These are phyloP conservation scores for Lolium multiflorum DNA, from an alignment of 176 grass and related monocot species.

Conservation along the genomic window DNA sequence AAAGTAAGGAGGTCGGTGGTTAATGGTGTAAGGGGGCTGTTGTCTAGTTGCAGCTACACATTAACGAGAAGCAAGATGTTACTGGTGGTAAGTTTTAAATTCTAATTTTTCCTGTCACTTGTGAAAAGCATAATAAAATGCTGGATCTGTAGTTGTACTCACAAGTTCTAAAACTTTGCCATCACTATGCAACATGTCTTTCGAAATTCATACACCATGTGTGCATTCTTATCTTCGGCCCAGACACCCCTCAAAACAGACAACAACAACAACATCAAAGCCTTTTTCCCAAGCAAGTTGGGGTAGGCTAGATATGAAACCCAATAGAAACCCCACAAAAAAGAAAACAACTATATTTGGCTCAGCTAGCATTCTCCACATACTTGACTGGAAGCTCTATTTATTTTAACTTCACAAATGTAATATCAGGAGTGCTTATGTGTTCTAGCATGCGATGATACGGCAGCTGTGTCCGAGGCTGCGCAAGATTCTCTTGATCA, in stretches of 20 bases:
- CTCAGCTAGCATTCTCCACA: slow-evolving; percentile 15
- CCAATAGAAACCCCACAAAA: neutral
- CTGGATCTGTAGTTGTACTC: slow-evolving; percentile 22
- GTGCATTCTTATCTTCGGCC: slow-evolving; percentile 4
- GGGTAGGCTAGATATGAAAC: no score
- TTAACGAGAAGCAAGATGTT: slow-evolving; percentile 78
- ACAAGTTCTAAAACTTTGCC: slow-evolving; percentile 18
- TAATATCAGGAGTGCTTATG: slow-evolving; percentile 88
- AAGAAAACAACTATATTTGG: neutral
- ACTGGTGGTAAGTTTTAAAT: slow-evolving; percentile 69
- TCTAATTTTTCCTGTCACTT: slow-evolving; percentile 11
- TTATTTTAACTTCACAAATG: slow-evolving; percentile 42
- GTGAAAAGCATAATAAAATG: slow-evolving; percentile 2
- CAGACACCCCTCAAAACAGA: neutral
- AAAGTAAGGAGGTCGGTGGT: slow-evolving; percentile 83
- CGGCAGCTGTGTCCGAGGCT: slow-evolving; percentile 67
- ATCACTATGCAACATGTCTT: slow-evolving; percentile 16
- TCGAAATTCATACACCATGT: slow-evolving; percentile 25
- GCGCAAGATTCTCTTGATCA: slow-evolving; percentile 74
- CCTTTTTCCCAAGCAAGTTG: no score
- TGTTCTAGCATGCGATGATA: slow-evolving; percentile 76
- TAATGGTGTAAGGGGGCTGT: slow-evolving; percentile 65
- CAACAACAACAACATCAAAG: neutral
- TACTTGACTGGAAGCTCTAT: slow-evolving; percentile 26
- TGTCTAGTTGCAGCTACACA: slow-evolving; percentile 70